Base-by-base conservation (phyloP, 805 yeast genomes). In the Candida silvicultrix region DNA sequence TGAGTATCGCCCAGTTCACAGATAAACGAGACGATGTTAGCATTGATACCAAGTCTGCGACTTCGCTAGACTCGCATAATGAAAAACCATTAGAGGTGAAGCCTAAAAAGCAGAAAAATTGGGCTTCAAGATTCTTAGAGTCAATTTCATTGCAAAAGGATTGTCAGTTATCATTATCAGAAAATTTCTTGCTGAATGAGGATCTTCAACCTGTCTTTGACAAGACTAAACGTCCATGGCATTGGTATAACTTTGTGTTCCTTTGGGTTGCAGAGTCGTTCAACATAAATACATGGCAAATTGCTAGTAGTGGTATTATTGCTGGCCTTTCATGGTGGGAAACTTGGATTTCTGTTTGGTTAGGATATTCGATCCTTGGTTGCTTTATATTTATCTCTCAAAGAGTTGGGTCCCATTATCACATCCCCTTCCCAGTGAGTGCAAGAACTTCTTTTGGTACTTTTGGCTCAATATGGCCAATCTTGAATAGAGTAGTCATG, bases 211-310 rank as follows among this genome's bases (percentile, higher is more conserved):
- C 40, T 37, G 40, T 37, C 16, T 37, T 37, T 7, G 40, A 37
- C 28, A 37, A 11, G 16, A 21, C 28, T 21, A 12, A 37, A 37
- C 25, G 40, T 21, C 40, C 40, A 37, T 37, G 40, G 40, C 40
- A 37, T 21, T 37, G 40, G 40, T 37, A 37, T 10, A 37, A 37
- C 11, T 37, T 21, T 14, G 40, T 21, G 11, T 37, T 37, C 11
- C 22, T 83, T 60, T 85, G 94, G 94, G 68, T 85, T 40, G 85
- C 90, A 0, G 94, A 85, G 57, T 79, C 89, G 5, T 81, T 85
- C 70, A 83, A 84, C 59, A 77, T 85, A 57, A 83, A 83, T 59
- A 84, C 90, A 41, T 84, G 87, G 82, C 85, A 81, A 66, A 84
- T 85, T 51, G 89, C 89, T 5, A 78, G 88, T 5, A 78, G 88